These are phyloP conservation scores for Oryza officinalis DNA, from an alignment of 176 grass and related monocot species.

Conservation along the genomic window DNA sequence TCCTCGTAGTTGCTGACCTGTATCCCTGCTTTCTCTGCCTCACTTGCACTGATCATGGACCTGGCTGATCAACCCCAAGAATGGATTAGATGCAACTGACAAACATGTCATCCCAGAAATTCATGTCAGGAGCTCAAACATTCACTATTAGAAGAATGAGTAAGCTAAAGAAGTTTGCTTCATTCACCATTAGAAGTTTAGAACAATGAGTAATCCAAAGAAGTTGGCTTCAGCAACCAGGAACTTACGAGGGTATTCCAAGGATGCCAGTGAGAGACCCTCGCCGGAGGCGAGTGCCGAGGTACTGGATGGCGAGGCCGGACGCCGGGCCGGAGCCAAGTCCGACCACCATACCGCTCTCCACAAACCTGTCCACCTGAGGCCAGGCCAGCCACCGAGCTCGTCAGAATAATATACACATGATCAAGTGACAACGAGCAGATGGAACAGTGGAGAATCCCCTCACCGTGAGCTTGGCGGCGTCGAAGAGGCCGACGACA, in stretches of 20 bases:
- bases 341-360: slow-evolving; percentile 81
- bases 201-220: not conserved
- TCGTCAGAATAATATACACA: not conserved
- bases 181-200: too few species aligned
- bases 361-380: slow-evolving; percentile 84
- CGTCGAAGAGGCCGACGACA: slow-evolving; percentile 58
- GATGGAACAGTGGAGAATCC: not conserved
- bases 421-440: not conserved
- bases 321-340: slow-evolving; percentile 78
- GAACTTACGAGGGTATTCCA: slow-evolving; percentile 77
- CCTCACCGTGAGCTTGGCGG: slow-evolving; percentile 62
- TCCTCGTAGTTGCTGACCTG: slow-evolving; percentile 50
- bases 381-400: not conserved
- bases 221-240: not conserved
- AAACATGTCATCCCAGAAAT: not conserved
- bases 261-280: slow-evolving; percentile 57
- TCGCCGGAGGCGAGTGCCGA: slow-evolving; percentile 60
- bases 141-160: not conserved
- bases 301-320: slow-evolving; percentile 67
- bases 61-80: slow-evolving; percentile 57
- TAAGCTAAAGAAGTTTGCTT: not conserved
- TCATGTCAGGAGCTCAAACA: not conserved
- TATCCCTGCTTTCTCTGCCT: slow-evolving; percentile 75
- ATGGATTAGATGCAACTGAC: slow-evolving; percentile 18
- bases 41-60: slow-evolving; percentile 71